Evolutionary conservation across 495 filamentous ascomycete genomes (phyloP).

Genomic region (Immersiella caudata): DNA sequence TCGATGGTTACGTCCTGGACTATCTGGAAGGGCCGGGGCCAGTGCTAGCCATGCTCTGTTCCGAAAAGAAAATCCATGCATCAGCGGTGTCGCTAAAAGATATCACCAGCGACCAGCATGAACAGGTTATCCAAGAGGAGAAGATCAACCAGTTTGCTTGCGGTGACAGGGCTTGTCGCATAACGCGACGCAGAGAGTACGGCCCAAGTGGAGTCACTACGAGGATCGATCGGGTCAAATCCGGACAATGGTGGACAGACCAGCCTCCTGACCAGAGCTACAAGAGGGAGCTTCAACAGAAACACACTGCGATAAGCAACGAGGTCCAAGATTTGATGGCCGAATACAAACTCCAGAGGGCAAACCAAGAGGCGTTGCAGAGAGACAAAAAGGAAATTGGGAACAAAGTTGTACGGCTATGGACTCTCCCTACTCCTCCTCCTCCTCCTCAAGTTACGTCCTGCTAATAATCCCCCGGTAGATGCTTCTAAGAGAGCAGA

Average conservation of each 20-base stretch:
- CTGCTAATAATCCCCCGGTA: conserved; percentile 18
- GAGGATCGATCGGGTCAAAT: conserved; percentile 53
- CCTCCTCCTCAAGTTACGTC: too few relatives aligned
- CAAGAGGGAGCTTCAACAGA: conserved; percentile 45
- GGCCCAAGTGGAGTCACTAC: conserved; percentile 69
- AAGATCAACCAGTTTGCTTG: conserved; percentile 64
- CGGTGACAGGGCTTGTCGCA: conserved; percentile 58
- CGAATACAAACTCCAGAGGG: background rate
- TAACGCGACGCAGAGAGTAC: conserved; percentile 73
- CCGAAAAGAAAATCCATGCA: conserved; percentile 64
- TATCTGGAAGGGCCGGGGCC: conserved; percentile 79
- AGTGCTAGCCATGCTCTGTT: conserved; percentile 84
- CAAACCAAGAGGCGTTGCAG: background rate
- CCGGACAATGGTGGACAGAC: conserved; percentile 74
- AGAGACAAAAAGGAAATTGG: conserved; percentile 14
- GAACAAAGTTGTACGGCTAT: conserved; percentile 38
- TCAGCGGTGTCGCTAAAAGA: conserved; percentile 66
- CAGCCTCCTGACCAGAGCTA: conserved; percentile 68
- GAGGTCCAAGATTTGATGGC: background rate
- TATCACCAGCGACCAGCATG: conserved; percentile 64
- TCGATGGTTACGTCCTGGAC: conserved; percentile 79
- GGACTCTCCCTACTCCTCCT: too few relatives aligned
- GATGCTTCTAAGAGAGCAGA: conserved; percentile 37
- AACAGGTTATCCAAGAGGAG: conserved; percentile 52
- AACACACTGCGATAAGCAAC: conserved; percentile 7